Conservation (phyloP, 257 asterid genomes). For the Rubia yunnanensis region DNA sequence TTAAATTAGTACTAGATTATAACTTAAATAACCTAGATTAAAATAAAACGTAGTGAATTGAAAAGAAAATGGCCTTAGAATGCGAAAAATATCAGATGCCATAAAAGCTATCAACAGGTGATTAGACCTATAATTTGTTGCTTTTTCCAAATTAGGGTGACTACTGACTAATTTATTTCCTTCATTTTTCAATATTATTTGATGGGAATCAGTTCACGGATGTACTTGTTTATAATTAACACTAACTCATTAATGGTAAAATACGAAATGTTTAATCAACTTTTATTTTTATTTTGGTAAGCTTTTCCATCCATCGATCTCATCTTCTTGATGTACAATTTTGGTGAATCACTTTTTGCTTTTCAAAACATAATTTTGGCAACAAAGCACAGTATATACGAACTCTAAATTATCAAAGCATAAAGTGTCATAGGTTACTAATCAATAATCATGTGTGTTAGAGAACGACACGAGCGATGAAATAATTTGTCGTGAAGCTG, state of each 20-base stretch:
- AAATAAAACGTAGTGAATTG: too few species aligned
- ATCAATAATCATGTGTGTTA: too few species aligned
- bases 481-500: too few species aligned
- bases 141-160: background rate
- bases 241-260: background rate
- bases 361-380: background rate
- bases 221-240: background rate
- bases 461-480: too few species aligned
- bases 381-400: too few species aligned
- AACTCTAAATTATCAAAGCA: background rate
- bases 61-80: background rate
- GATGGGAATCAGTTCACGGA: background rate
- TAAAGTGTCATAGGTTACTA: too few species aligned
- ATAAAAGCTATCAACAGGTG: background rate
- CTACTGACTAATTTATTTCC: background rate
- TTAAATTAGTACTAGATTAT: too few species aligned
- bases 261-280: background rate
- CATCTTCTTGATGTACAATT: background rate
- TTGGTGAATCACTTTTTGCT: background rate
- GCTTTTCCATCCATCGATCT: background rate
- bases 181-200: slow-evolving; percentile 1
- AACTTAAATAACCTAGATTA: too few species aligned
- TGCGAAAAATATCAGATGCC: too few species aligned
- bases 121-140: background rate
- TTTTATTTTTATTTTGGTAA: background rate